These are phyloP conservation scores for Dalbergia cochinchinensis DNA, from an alignment of 306 rosid genomes.

Conservation along the genomic window DNA sequence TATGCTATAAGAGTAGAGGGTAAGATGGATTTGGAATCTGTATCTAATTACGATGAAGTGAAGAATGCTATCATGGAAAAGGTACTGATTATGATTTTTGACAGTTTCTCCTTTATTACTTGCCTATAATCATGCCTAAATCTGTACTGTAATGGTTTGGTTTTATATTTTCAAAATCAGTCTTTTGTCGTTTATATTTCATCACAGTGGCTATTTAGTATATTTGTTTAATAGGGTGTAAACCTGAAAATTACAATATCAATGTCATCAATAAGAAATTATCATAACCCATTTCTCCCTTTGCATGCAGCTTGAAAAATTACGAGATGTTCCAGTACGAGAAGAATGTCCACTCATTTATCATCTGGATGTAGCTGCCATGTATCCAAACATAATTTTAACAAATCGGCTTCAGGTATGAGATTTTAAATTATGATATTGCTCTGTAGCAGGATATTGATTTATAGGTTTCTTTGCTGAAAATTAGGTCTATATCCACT, in stretches of 20 bases:
- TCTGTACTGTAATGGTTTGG: constrained; percentile 27
- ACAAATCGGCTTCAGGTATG: constrained; percentile 99
- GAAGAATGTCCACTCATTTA: constrained; percentile 96
- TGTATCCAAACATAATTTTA: constrained; percentile 97
- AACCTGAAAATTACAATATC: constrained; percentile 32
- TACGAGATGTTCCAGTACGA: constrained; percentile 80
- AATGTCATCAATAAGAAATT: constrained; percentile 28
- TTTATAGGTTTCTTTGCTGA: constrained; percentile 14
- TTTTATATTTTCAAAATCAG: constrained; percentile 15
- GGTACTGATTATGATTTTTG: constrained; percentile 61
- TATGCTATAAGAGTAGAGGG: constrained; percentile 97
- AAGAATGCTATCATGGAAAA: constrained; percentile 83
- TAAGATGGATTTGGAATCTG: constrained; percentile 81
- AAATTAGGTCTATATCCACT: constrained; percentile 3
- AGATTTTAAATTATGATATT: constrained; percentile 28
- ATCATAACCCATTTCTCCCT: constrained; percentile 43
- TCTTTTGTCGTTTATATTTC: background rate
- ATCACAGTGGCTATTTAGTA: background rate
- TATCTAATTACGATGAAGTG: constrained; percentile 90
- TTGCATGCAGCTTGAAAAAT: constrained; percentile 68
- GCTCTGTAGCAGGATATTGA: constrained; percentile 41
- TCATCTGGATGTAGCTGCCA: constrained; percentile 99
- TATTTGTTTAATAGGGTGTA: constrained; percentile 23
- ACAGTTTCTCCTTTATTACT: constrained; percentile 24
- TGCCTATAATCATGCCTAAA: constrained; percentile 27